phyloP scores from a whole-genome alignment of 176 grass and related monocot genomes.

The Oryza longistaminata region DNA sequence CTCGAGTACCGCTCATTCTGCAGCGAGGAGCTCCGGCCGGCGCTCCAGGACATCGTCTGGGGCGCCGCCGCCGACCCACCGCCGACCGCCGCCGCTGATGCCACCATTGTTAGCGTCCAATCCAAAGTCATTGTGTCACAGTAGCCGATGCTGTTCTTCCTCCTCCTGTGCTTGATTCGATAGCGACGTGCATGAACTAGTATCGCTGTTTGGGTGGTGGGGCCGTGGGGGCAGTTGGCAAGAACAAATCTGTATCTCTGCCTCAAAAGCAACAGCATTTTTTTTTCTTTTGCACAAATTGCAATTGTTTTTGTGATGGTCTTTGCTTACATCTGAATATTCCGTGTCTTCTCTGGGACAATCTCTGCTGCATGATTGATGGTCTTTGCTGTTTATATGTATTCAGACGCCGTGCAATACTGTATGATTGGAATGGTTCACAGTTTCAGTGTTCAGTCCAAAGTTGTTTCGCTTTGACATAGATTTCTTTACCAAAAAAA shows the following conservation, averaged over 20 bases:
- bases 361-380: constrained; percentile 18
- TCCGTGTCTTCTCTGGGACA: neutral
- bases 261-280: neutral
- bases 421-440: neutral
- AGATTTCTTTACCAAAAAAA: too few relatives aligned
- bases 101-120: neutral
- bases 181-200: neutral
- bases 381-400: neutral
- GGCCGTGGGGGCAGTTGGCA: constrained; percentile 12
- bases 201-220: constrained; percentile 12
- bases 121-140: constrained; percentile 9
- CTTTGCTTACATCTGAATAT: constrained; percentile 29
- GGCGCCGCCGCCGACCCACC: constrained; percentile 28
- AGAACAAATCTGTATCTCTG: constrained; percentile 27
- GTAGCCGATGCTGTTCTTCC: neutral
- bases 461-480: neutral
- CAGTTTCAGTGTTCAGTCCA: neutral
- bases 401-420: neutral
- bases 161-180: constrained; percentile 2
- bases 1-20: constrained; percentile 87
- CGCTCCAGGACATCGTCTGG: constrained; percentile 70
- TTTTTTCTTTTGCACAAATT: constrained; percentile 8
- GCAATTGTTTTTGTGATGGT: neutral
- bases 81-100: constrained; percentile 8
- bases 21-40: constrained; percentile 80